Evolutionary conservation across 257 asterid species (phyloP), one percentile per base, ranked within the genome.

Genomic region (Cinchona pubescens): DNA sequence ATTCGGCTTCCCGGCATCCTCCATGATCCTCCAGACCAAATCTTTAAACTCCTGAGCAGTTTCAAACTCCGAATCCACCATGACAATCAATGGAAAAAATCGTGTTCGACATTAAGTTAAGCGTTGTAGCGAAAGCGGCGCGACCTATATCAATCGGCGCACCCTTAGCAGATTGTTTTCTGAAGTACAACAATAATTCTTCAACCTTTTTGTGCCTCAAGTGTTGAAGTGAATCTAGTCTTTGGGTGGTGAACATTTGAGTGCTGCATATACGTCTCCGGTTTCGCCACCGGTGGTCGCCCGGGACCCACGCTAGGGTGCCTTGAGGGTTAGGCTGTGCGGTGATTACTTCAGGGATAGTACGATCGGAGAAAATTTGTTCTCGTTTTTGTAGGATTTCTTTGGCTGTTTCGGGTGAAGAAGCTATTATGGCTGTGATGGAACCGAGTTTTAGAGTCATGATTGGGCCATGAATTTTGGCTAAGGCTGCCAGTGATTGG

Each of bases 61-160:
- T 11, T 75, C 68, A 7, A 78, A 77, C 7, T 78, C 85, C 2
- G 69, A 67, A 7, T 79, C 76, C 1, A 80, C 66, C 15, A 79
- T 56, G n/a, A n/a, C n/a, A n/a, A 45, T 82, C 79, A 0, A 18
- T 21, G 0, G 90, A 86, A 34, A 86, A 86, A 1, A 86, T 79
- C 0, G 85, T 79, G 73, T 42, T 75, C 1, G 90, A 81, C 78
- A 83, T 79, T 53, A 86, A 79, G 53, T 86, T 83, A 16, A 83
- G 72, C 30, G 85, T 75, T 0, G 87, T 86, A 0, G 69, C 74
- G 25, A 85, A 87, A n/a, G 76, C 80, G 16, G 83, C 85, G 12
- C 78, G 81, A 0, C 82, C 83, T 5, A 87, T 46, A 21, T 87
- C 80, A 23, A 87, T 79, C 0, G 75, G 77, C 32, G 63, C 51